Evolutionary conservation across 1,139 yeast genomes (phyloP).

Genomic region (Pichia sp.): DNA sequence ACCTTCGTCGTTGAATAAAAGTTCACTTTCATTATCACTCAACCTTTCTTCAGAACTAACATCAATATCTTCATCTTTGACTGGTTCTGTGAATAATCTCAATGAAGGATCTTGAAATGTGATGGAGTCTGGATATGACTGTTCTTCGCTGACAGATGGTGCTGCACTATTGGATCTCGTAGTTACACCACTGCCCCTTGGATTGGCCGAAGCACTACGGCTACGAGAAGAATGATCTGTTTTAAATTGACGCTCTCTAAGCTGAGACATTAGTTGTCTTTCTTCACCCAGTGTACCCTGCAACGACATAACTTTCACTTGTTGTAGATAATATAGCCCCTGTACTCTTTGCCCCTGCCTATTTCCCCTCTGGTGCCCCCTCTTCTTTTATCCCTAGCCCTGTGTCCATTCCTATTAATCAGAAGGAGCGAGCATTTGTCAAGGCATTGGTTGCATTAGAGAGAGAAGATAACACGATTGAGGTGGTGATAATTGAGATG

Average conservation of each 20-base stretch:
- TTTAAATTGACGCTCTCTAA: constrained; percentile 29
- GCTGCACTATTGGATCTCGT: constrained; percentile 23
- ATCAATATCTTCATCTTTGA: constrained; percentile 25
- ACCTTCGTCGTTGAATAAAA: constrained; percentile 57
- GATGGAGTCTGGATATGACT: constrained; percentile 38
- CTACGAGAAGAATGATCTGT: constrained; percentile 7
- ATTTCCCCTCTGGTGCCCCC: too few species aligned
- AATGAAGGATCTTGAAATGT: constrained; percentile 52
- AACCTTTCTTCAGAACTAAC: constrained; percentile 60
- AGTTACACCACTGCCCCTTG: constrained; percentile 5
- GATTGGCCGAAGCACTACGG: constrained; percentile 11
- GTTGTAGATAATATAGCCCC: too few species aligned
- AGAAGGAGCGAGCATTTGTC: too few species aligned
- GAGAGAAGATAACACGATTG: too few species aligned
- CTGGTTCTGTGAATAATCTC: constrained; percentile 33
- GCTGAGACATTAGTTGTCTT: constrained; percentile 34
- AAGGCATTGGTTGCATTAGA: too few species aligned
- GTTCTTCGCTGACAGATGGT: constrained; percentile 17
- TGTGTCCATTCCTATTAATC: too few species aligned
- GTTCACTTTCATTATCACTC: constrained; percentile 57
- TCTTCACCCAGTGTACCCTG: constrained; percentile 44
- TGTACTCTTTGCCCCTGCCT: too few species aligned
- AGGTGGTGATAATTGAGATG: too few species aligned
- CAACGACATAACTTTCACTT: constrained; percentile 34
- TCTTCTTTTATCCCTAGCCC: too few species aligned